phyloP scores from a whole-genome alignment of 2,329 filamentous ascomycete species.

The Verticillium alfalfae region DNA sequence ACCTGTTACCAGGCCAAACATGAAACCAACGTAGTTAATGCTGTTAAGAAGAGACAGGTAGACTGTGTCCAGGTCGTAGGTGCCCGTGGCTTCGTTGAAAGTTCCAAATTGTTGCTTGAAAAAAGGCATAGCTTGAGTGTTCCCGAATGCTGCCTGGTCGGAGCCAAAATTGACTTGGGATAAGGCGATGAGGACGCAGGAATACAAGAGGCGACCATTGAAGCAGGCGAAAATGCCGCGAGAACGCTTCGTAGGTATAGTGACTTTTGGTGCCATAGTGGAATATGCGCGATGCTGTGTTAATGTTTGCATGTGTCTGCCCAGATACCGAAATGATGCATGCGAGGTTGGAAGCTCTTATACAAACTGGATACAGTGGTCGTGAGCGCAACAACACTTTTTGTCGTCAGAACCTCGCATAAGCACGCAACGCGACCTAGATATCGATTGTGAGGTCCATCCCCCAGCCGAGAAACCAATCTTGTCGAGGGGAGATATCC shows the following conservation, averaged over 20 bases:
- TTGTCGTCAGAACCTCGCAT: neutral
- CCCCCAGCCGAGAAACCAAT: neutral
- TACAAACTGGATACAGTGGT: neutral
- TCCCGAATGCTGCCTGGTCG: constrained; percentile 27
- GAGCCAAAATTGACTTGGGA: constrained; percentile 34
- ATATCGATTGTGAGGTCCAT: neutral
- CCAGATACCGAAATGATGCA: constrained; percentile 25
- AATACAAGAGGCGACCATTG: constrained; percentile 11
- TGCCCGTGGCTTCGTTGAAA: constrained; percentile 14
- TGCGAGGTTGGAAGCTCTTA: neutral
- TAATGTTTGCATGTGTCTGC: constrained; percentile 3
- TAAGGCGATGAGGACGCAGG: constrained; percentile 20
- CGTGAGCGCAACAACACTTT: neutral
- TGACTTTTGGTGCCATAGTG: neutral
- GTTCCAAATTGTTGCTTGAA: constrained; percentile 25
- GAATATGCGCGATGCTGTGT: no score
- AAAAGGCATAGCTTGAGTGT: constrained; percentile 28
- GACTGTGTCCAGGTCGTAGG: constrained; percentile 18
- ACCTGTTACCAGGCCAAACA: constrained; percentile 18
- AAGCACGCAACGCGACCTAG: neutral
- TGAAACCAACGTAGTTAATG: constrained; percentile 24
- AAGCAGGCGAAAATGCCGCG: constrained; percentile 3
- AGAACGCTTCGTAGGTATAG: neutral
- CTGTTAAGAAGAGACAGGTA: constrained; percentile 29
- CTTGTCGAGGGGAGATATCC: neutral